Evolutionary conservation across 2,329 filamentous ascomycete species (phyloP).

Genomic region (Clathrospora elynae): DNA sequence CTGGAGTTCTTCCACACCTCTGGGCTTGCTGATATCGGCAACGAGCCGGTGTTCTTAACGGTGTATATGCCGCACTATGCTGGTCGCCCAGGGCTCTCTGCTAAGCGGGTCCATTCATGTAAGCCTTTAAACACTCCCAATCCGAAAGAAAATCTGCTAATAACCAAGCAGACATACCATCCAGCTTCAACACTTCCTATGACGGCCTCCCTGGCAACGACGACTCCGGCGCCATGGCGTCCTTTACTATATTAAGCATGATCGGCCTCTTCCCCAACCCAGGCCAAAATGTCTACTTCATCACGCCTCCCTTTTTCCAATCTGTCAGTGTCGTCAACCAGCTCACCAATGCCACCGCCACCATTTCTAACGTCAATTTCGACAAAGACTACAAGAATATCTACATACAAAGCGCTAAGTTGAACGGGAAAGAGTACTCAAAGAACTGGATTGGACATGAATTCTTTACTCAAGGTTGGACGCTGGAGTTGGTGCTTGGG

Average conservation of each 20-base stretch:
- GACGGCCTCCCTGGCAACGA: conserved; percentile 55
- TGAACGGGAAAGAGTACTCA: conserved; percentile 51
- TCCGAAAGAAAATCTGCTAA: too few relatives aligned
- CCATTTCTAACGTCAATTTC: conserved; percentile 50
- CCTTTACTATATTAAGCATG: conserved; percentile 52
- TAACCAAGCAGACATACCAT: conserved; percentile 53
- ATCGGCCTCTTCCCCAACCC: conserved; percentile 55
- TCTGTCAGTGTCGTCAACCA: conserved; percentile 48
- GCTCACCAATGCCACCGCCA: conserved; percentile 51
- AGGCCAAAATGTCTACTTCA: conserved; percentile 56
- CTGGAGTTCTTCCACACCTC: conserved; percentile 54
- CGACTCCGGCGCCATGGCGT: conserved; percentile 54
- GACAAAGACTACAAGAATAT: conserved; percentile 50
- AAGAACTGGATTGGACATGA: conserved; percentile 54
- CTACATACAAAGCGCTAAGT: conserved; percentile 52
- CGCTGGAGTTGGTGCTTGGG: conserved; percentile 51
- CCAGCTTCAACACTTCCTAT: conserved; percentile 50
- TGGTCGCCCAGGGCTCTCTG: conserved; percentile 51
- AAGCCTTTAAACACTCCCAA: conserved; percentile 5
- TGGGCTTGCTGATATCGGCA: conserved; percentile 53
- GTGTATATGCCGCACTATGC: conserved; percentile 55
- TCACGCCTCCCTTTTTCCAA: conserved; percentile 55
- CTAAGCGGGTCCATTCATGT: conserved; percentile 50
- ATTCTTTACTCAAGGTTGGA: conserved; percentile 53
- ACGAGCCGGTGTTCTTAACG: conserved; percentile 54